Evolutionary conservation across 208 protist genomes (phyloP).

Genomic region (Blechomonas ayalai): DNA sequence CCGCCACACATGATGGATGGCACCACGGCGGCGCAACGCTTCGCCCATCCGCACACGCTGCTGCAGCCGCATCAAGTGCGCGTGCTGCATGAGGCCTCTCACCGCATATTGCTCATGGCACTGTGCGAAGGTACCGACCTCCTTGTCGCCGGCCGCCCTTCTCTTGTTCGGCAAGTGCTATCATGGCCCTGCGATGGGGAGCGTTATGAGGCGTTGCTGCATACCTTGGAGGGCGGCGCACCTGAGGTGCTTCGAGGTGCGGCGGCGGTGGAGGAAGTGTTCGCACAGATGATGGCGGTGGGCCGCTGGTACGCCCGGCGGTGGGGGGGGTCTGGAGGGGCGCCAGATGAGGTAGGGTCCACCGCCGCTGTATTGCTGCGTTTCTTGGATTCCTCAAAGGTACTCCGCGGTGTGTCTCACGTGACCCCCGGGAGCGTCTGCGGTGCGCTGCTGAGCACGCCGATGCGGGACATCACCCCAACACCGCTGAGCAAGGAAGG

Average conservation of each 20-base stretch:
- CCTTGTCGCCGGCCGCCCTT: not conserved
- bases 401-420: slow-evolving; percentile 3
- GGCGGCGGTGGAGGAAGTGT: slow-evolving; percentile 4
- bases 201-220: slow-evolving; percentile 3
- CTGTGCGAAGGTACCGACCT: slow-evolving; percentile 42
- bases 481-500: too few species aligned
- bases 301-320: too few species aligned
- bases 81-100: slow-evolving; percentile 33
- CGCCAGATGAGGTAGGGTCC: not conserved
- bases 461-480: too few species aligned
- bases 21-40: slow-evolving; percentile 11
- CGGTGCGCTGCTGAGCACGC: slow-evolving; percentile 9
- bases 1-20: slow-evolving; percentile 18
- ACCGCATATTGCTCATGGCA: slow-evolving; percentile 27
- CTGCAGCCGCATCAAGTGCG: slow-evolving; percentile 8
- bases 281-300: slow-evolving; percentile 1
- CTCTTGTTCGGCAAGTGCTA: not conserved
- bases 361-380: slow-evolving; percentile 6
- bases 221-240: slow-evolving; percentile 11
- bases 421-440: slow-evolving; percentile 5
- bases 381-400: slow-evolving; percentile 9
- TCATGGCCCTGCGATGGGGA: not conserved
- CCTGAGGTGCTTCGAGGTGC: slow-evolving; percentile 15
- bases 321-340: slow-evolving; percentile 1
- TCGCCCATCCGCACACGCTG: slow-evolving; percentile 21